A percentile compares a stretch with the other conserved stretches of the same genome.
phyloP scores from a whole-genome alignment of 2,329 filamentous ascomycete species.

The Arthroderma sp. region DNA sequence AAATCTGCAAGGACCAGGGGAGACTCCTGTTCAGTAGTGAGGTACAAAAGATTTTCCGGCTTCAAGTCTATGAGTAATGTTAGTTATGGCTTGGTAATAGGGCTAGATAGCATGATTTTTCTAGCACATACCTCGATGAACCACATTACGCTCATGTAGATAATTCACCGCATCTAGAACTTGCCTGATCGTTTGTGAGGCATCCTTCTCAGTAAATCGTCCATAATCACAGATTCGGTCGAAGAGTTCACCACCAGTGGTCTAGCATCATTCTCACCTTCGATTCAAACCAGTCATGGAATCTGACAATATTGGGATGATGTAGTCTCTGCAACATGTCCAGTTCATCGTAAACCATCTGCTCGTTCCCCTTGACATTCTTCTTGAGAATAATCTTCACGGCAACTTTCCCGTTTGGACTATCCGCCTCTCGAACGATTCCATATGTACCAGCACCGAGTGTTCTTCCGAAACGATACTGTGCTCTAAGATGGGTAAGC shows the following conservation, averaged over 20 bases:
- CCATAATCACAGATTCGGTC: conserved; percentile 97
- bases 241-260: conserved; percentile 91
- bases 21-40: conserved; percentile 64
- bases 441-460: conserved; percentile 96
- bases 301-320: conserved; percentile 92
- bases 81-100: conserved; percentile 7
- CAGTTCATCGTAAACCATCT: conserved; percentile 97
- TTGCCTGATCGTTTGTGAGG: conserved; percentile 87
- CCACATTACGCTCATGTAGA: conserved; percentile 85
- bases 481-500: conserved; percentile 45
- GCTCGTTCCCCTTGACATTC: conserved; percentile 95
- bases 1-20: conserved; percentile 92
- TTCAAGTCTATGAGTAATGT: conserved; percentile 61
- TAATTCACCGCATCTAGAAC: conserved; percentile 89
- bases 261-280: conserved; percentile 49
- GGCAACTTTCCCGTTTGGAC: conserved; percentile 73
- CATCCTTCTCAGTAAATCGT: conserved; percentile 97
- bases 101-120: not conserved
- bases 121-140: conserved; percentile 65
- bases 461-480: conserved; percentile 85
- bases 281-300: conserved; percentile 98
- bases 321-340: conserved; percentile 81
- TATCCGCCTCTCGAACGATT: conserved; percentile 89
- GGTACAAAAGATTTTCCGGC: conserved; percentile 92
- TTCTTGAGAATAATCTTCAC: conserved; percentile 99